A percentile compares a stretch with the other conserved stretches of the same genome.
phyloP scores from a whole-genome alignment of 2,329 filamentous ascomycete species.

The Fusarium pseudonygamai region DNA sequence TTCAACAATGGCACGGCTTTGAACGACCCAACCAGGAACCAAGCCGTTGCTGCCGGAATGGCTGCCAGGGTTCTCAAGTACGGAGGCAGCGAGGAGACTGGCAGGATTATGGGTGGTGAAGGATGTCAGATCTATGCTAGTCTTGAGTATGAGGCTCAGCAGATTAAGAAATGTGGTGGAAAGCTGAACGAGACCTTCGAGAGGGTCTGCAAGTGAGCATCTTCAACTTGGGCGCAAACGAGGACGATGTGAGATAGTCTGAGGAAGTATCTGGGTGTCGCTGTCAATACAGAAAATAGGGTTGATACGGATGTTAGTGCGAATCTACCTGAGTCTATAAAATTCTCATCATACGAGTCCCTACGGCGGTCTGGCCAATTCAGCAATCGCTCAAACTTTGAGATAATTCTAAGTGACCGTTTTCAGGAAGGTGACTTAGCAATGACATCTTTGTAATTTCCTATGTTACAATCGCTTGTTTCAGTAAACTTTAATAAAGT shows the following conservation, averaged over 20 bases:
- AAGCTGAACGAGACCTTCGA: not conserved
- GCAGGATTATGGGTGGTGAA: slow-evolving; percentile 25
- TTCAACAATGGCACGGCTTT: not conserved
- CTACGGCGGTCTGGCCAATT: not conserved
- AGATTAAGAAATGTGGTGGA: not conserved
- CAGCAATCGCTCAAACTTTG: not conserved
- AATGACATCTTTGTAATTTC: not conserved
- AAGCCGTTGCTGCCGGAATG: slow-evolving; percentile 21
- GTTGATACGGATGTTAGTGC: not conserved
- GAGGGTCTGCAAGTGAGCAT: not conserved
- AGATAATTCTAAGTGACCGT: not conserved
- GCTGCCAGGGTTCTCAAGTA: slow-evolving; percentile 24
- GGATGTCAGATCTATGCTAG: slow-evolving; percentile 32
- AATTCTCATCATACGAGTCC: not conserved
- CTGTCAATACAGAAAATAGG: not conserved
- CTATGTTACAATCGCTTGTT: not conserved
- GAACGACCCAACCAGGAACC: slow-evolving; percentile 24
- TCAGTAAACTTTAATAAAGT: not conserved
- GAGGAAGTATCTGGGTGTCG: too few species aligned
- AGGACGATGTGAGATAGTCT: not conserved
- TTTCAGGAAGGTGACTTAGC: not conserved
- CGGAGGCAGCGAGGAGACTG: slow-evolving; percentile 17
- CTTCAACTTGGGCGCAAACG: not conserved
- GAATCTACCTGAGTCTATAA: not conserved
- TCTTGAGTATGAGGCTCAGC: slow-evolving; percentile 20